Conservation (phyloP, 352 stramenopile genomes). For the Phytophthora colocasiae region DNA sequence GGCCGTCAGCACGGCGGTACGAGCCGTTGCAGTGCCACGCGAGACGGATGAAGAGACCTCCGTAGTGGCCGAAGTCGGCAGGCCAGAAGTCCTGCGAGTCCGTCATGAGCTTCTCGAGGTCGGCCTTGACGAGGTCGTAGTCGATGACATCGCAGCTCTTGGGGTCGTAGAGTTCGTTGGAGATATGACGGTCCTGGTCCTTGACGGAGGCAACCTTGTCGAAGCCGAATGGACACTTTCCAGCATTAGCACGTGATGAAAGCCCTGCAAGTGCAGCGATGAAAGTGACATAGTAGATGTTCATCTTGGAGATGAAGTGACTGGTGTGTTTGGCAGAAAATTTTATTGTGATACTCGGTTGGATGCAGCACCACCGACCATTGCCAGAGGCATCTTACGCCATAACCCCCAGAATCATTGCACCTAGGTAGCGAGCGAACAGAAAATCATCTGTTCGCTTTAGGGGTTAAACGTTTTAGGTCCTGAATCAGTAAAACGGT, state of each 20-base stretch:
- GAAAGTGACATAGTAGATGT: slow-evolving; percentile 42
- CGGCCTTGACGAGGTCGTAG: slow-evolving; percentile 63
- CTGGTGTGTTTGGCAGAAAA: slow-evolving; percentile 16
- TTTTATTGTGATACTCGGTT: slow-evolving; percentile 17
- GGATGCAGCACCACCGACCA: neutral
- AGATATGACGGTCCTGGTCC: slow-evolving; percentile 41
- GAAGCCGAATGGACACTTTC: slow-evolving; percentile 46
- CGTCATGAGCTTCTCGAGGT: slow-evolving; percentile 76
- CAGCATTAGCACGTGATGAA: slow-evolving; percentile 13
- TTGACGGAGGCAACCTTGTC: slow-evolving; percentile 34
- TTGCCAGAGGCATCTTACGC: no score
- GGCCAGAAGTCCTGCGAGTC: slow-evolving; percentile 85
- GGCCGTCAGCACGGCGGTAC: slow-evolving; percentile 40
- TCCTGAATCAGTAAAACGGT: neutral
- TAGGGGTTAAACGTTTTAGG: no score
- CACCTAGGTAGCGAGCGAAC: neutral
- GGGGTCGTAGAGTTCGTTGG: slow-evolving; percentile 36
- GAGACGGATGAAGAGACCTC: slow-evolving; percentile 86
- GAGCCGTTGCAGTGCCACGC: slow-evolving; percentile 75
- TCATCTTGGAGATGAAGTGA: slow-evolving; percentile 37
- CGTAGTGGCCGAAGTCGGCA: slow-evolving; percentile 90
- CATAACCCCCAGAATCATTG: neutral
- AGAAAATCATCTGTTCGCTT: no score
- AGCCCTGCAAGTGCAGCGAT: slow-evolving; percentile 36
- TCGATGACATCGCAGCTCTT: slow-evolving; percentile 46